Base-by-base conservation (phyloP, 495 filamentous ascomycete genomes). In the Hapsidospora chrysogenum region DNA sequence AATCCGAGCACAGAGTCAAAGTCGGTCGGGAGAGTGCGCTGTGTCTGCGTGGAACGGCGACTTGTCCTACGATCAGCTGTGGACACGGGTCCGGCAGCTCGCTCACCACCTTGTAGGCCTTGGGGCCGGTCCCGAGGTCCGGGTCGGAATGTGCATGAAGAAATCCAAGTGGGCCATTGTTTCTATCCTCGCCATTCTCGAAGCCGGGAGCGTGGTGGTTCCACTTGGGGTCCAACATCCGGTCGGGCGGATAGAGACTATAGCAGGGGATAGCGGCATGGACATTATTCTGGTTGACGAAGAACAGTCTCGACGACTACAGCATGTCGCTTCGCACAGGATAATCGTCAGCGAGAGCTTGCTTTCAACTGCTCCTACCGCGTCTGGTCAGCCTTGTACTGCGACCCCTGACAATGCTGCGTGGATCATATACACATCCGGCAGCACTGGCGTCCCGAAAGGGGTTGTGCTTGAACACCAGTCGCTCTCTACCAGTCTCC, bases 401-500 rank as follows among this genome's bases (percentile, higher is more conserved):
- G 6, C 11, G 23, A 11, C 11, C 6, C 11, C 23, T 11, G 23
- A 26, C 23, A 6, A 6, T 6, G 23, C 23, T 6, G 11, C 23
- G 6, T 26, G 23, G 23, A 51, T 72, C 13, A 53, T 68, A 4
- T 72, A 64, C 39, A 73, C 69, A 2, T 58, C 61, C 42, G 70
- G 70, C 1, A 64, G 54, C 7, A 74, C 70, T 1, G 70, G 70
- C 1, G 57, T 54, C 3, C 63, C 72, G 0, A 46, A 52, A 39
- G 38, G 63, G 17, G 50, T 63, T 13, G 35, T 66, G 18, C 54
- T 61, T 4, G 45, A 59, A 11, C 63, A 68, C 25, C 38, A 43
- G 17, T 30, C 50, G n/a, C 46, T 64, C n/a, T 51, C 46, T 21
- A 52, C 55, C 6, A 26, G 23, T 11, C 6, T 26, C 6, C 6